Conservation (phyloP, 164 flowering plant species). For the Brasenia schreberi region DNA sequence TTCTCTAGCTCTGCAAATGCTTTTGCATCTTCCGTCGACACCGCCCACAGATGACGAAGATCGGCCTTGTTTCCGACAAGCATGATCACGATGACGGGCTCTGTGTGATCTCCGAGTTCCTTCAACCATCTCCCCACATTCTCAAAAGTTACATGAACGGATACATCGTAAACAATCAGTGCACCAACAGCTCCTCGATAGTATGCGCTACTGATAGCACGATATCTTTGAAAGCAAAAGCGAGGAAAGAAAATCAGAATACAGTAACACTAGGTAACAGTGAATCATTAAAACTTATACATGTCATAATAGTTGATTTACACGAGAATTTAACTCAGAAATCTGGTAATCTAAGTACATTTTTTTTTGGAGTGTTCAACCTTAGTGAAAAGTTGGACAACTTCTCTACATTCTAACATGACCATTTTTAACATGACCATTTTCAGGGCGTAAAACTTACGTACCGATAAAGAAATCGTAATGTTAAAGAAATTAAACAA, state of each 20-base stretch:
- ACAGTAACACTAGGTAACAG: no score
- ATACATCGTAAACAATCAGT: slow-evolving; percentile 73
- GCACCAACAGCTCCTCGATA: slow-evolving; percentile 89
- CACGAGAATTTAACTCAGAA: no score
- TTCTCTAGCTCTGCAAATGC: slow-evolving; percentile 58
- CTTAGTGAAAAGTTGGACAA: no score
- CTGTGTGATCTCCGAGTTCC: slow-evolving; percentile 72
- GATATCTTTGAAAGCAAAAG: slow-evolving; percentile 30
- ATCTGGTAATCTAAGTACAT: no score
- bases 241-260: background rate
- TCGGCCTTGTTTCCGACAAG: slow-evolving; percentile 83
- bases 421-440: no score
- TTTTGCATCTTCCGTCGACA: slow-evolving; percentile 46
- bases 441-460: no score
- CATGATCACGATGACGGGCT: slow-evolving; percentile 60
- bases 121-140: slow-evolving; percentile 78
- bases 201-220: slow-evolving; percentile 86
- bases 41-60: slow-evolving; percentile 63
- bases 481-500: no score
- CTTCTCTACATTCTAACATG: no score
- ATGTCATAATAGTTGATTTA: no score
- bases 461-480: no score
- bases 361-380: no score
- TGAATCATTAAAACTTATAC: no score
- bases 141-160: slow-evolving; percentile 66